These are phyloP conservation scores for Lactifluus piperatus DNA, from an alignment of 768 basidiomycete genomes.

Conservation along the genomic window DNA sequence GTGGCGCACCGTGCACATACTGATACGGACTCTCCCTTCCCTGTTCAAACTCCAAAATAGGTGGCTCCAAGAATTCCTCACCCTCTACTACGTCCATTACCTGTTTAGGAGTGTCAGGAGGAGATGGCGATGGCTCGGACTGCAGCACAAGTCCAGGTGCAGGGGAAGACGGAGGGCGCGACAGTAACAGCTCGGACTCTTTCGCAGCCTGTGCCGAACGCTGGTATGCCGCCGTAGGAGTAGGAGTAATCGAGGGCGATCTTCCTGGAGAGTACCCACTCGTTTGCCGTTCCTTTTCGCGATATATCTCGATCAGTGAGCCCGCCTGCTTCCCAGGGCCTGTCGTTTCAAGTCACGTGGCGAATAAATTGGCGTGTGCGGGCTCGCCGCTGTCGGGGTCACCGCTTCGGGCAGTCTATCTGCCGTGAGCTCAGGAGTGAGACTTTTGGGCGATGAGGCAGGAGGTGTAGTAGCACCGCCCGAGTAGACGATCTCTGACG, in stretches of 20 bases:
- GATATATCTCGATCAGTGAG: slow-evolving; percentile 79
- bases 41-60: slow-evolving; percentile 30
- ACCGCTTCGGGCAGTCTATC: too few relatives aligned
- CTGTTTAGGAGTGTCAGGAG: not conserved
- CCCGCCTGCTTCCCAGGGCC: too few relatives aligned
- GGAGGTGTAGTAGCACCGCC: not conserved
- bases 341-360: slow-evolving; percentile 2
- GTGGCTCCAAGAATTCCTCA: slow-evolving; percentile 29
- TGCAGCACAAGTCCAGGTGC: not conserved
- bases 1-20: slow-evolving; percentile 76
- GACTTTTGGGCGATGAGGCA: not conserved
- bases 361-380: not conserved
- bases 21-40: slow-evolving; percentile 58
- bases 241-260: slow-evolving; percentile 6
- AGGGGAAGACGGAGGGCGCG: slow-evolving; percentile 21
- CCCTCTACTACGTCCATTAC: slow-evolving; percentile 1
- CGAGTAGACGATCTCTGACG: slow-evolving; percentile 9
- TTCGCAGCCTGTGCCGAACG: not conserved
- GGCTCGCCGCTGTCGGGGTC: too few relatives aligned
- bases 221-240: too few relatives aligned
- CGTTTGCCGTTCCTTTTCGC: slow-evolving; percentile 49
- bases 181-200: slow-evolving; percentile 4
- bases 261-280: slow-evolving; percentile 23
- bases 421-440: not conserved
- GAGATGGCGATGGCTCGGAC: not conserved